Evolutionary conservation across 106 monocot species (phyloP).

Genomic region (Platanthera guangdongensis): DNA sequence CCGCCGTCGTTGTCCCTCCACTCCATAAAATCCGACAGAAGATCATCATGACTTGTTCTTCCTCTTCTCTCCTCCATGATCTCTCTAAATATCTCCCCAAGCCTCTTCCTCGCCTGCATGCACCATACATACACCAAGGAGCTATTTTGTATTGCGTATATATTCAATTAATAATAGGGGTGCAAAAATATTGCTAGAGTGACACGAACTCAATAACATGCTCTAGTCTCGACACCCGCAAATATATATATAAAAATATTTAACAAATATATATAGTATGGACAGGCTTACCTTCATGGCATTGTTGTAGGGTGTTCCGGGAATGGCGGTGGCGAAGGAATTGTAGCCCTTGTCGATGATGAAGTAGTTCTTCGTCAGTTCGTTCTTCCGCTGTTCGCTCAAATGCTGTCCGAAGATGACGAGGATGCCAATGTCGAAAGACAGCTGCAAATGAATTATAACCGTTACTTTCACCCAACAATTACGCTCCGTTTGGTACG

Average conservation of each 20-base stretch:
- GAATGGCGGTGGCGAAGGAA: conserved; percentile 53
- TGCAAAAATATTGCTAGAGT: no score
- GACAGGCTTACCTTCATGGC: conserved; percentile 44
- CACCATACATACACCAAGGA: neutral
- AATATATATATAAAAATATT: no score
- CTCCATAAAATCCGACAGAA: conserved; percentile 49
- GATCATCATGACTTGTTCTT: neutral
- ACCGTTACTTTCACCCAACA: no score
- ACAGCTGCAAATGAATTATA: conserved; percentile 26
- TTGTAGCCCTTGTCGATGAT: conserved; percentile 86
- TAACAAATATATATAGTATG: no score
- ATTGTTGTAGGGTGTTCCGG: conserved; percentile 49
- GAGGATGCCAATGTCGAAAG: conserved; percentile 71
- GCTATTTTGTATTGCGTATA: no score
- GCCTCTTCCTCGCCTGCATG: conserved; percentile 64
- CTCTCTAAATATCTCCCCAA: conserved; percentile 36
- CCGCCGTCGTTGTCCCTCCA: conserved; percentile 21
- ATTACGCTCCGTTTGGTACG: no score
- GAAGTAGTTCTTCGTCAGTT: conserved; percentile 64
- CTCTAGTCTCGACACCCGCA: no score
- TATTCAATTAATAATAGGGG: no score
- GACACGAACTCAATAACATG: no score
- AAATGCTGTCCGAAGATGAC: conserved; percentile 52
- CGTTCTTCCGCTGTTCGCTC: conserved; percentile 24
- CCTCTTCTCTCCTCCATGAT: conserved; percentile 60